Percentiles rank a stretch among this genome's conserved stretches.
These are phyloP conservation scores for Suhomyces xylopsoci DNA, from an alignment of 805 yeast genomes.

Conservation along the genomic window DNA sequence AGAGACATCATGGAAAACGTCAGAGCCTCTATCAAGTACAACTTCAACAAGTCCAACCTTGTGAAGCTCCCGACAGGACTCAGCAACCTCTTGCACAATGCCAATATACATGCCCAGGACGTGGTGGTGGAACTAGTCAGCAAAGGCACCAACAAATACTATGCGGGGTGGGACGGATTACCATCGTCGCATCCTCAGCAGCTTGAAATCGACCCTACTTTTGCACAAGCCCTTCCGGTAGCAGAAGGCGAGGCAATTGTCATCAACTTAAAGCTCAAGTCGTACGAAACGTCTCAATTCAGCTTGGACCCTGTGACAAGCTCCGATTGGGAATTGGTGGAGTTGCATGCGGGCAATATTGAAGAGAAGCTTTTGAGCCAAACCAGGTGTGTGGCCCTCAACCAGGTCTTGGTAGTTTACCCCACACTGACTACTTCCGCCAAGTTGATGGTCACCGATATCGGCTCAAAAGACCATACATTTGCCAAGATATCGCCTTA, in stretches of 20 bases:
- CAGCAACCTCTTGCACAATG: constrained; percentile 44
- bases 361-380: constrained; percentile 77
- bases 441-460: constrained; percentile 46
- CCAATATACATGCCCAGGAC: constrained; percentile 56
- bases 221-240: constrained; percentile 53
- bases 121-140: constrained; percentile 50
- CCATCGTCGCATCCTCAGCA: constrained; percentile 26
- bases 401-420: constrained; percentile 63
- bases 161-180: constrained; percentile 70
- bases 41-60: constrained; percentile 45
- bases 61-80: constrained; percentile 53
- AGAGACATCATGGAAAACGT: constrained; percentile 33
- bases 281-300: constrained; percentile 56
- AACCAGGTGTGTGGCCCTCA: constrained; percentile 65
- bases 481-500: constrained; percentile 57
- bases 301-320: constrained; percentile 73
- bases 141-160: constrained; percentile 24
- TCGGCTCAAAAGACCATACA: constrained; percentile 40
- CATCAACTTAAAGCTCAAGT: constrained; percentile 46
- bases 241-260: constrained; percentile 37
- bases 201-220: constrained; percentile 65
- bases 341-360: constrained; percentile 70
- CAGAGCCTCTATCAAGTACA: constrained; percentile 24
- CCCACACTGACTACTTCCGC: constrained; percentile 63
- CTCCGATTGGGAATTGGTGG: constrained; percentile 90